Evolutionary conservation across 441 rosid genomes (phyloP).

Genomic region (Adansonia gregorii): DNA sequence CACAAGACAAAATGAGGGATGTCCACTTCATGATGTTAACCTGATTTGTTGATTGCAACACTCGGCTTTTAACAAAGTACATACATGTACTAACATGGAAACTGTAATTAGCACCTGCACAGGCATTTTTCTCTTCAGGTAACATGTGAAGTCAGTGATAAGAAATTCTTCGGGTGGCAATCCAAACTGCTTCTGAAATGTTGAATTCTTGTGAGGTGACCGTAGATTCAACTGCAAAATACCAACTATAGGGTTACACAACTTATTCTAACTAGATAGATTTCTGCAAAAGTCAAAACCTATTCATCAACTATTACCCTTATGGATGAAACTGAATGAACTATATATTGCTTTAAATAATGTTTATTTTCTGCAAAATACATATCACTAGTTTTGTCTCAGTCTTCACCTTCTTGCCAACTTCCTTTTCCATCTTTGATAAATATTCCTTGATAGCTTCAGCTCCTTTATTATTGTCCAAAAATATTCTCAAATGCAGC

Average conservation of each 20-base stretch:
- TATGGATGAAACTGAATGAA: not conserved
- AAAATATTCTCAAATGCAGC: slow-evolving; percentile 71
- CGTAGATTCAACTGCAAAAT: slow-evolving; percentile 64
- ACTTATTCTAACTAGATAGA: not conserved
- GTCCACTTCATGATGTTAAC: too few species aligned
- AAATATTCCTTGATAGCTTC: slow-evolving; percentile 74
- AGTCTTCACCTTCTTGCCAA: slow-evolving; percentile 77
- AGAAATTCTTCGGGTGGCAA: slow-evolving; percentile 94
- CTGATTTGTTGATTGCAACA: not conserved
- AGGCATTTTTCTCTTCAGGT: slow-evolving; percentile 80
- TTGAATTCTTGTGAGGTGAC: slow-evolving; percentile 76
- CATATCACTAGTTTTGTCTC: not conserved
- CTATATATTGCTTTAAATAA: not conserved
- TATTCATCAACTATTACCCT: not conserved
- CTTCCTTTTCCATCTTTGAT: slow-evolving; percentile 86
- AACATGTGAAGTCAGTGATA: slow-evolving; percentile 74
- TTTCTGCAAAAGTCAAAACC: not conserved
- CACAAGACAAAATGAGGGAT: too few species aligned
- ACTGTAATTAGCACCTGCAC: slow-evolving; percentile 59
- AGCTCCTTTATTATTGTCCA: slow-evolving; percentile 77
- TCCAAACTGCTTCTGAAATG: slow-evolving; percentile 81
- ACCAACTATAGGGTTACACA: slow-evolving; percentile 25
- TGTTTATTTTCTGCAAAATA: slow-evolving; percentile 11
- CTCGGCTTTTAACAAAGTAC: not conserved
- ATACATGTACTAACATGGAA: slow-evolving; percentile 9